phyloP scores from a whole-genome alignment of 129 eudicot species.

The Daucus carota region DNA sequence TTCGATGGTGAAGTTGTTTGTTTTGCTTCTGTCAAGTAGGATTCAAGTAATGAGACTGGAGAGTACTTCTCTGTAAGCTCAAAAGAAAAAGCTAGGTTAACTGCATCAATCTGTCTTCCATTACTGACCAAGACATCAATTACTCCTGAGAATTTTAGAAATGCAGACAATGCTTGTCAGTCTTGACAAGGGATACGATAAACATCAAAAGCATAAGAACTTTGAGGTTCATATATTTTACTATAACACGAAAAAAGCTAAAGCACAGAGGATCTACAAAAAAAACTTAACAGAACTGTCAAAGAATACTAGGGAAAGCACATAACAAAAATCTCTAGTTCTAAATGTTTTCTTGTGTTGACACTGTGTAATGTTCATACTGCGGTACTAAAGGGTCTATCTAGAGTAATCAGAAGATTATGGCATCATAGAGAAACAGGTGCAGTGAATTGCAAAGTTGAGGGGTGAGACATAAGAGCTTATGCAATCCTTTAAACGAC shows the following conservation, averaged over 20 bases:
- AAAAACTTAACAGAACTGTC: background rate
- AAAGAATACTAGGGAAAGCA: background rate
- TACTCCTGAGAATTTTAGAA: slow-evolving; percentile 51
- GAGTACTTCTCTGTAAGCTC: slow-evolving; percentile 76
- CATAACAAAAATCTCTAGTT: background rate
- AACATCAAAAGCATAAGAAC: background rate
- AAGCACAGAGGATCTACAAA: background rate
- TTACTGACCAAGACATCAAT: slow-evolving; percentile 68
- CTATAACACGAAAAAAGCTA: background rate
- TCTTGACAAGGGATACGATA: background rate
- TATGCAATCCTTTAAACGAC: background rate
- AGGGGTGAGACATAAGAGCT: background rate
- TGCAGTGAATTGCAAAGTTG: background rate
- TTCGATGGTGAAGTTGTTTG: slow-evolving; percentile 50
- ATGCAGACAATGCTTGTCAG: background rate
- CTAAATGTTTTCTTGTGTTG: background rate
- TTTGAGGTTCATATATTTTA: background rate
- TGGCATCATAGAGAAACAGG: background rate
- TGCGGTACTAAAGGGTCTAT: too few species aligned
- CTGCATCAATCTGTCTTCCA: slow-evolving; percentile 93
- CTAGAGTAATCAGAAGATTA: background rate
- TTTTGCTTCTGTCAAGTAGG: slow-evolving; percentile 71
- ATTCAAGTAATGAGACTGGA: slow-evolving; percentile 65
- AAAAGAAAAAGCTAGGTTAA: slow-evolving; percentile 82
- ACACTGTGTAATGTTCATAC: too few species aligned